Evolutionary conservation across 2,329 filamentous ascomycete genomes (phyloP), one percentile per base, ranked within the genome.

Genomic region (Lachnellula willkommii): DNA sequence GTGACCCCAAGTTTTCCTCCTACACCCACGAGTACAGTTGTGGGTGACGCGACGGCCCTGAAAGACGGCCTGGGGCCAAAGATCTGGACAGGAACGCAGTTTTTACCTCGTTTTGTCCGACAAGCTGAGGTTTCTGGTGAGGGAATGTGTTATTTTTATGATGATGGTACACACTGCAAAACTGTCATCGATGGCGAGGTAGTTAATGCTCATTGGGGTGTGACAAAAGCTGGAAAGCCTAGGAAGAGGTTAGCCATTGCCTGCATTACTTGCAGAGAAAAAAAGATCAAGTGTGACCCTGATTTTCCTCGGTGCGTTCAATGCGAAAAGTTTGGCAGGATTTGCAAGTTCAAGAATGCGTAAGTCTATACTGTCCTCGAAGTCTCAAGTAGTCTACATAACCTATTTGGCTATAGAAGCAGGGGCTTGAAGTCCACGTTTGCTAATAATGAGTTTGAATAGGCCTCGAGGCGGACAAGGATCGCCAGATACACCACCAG

Each of bases 281-380:
- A 96, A 83, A 96, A 96, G 78, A 95, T 96, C 75, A 96, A 95
- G 72, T 96, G 92, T 68, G 90, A 96, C 62, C 92, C 91, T 1
- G 90, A 92, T 65, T 87, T 84, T 62, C 89, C 89, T 40, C 90
- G 90, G 64, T 96, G 92, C 66, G 82, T 92, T 53, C 91, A 96
- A 73, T 96, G 92, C 70, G 88, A 94, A 69, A 96, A 95, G 74
- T 93, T 93, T 68, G 90, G 91, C 54, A 82, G 90, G 48, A 78
- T 87, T 17, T 96, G 92, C 80, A 87, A 87, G 72, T 91, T 90
- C 68, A 89, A 90, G 73, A 89, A 88, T 73, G 89, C 89, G 88
- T 93, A 75, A 83, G 87, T 85, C 1, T 35, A 32, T 12, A 32
- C 28, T 28, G 2, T 28, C 9, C 28, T 28, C 28, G 7, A 28